These are phyloP conservation scores for Pichia phayaonensis DNA, from an alignment of 805 yeast species.

Conservation along the genomic window DNA sequence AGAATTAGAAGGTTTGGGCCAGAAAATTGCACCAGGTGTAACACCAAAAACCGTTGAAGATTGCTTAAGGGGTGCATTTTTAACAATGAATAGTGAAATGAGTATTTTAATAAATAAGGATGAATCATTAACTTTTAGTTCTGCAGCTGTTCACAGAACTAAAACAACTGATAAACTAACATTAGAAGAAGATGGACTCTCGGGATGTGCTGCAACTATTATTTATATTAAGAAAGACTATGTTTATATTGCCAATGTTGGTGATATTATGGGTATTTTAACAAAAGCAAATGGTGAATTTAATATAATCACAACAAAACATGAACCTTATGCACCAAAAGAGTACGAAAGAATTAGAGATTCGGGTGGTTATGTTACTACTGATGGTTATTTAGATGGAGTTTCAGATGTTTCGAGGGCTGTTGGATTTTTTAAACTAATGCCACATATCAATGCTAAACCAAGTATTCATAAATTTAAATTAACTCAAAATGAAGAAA, in stretches of 20 bases:
- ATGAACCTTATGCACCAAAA: slow-evolving; percentile 70
- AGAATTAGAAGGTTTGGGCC: slow-evolving; percentile 43
- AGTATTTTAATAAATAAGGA: slow-evolving; percentile 49
- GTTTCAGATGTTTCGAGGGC: slow-evolving; percentile 79
- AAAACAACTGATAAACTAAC: slow-evolving; percentile 44
- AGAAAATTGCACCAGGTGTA: slow-evolving; percentile 31
- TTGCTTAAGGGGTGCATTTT: slow-evolving; percentile 77
- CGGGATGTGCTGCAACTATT: slow-evolving; percentile 83
- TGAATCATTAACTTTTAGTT: slow-evolving; percentile 33
- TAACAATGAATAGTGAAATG: slow-evolving; percentile 73
- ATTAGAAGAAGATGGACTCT: slow-evolving; percentile 57
- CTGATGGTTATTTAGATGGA: slow-evolving; percentile 80
- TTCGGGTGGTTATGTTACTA: slow-evolving; percentile 85
- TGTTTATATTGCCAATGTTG: slow-evolving; percentile 79
- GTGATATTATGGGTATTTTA: slow-evolving; percentile 79
- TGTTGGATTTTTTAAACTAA: slow-evolving; percentile 77
- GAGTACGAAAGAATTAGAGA: slow-evolving; percentile 85
- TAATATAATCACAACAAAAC: slow-evolving; percentile 62
- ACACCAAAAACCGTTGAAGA: slow-evolving; percentile 48
- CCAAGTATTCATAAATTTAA: slow-evolving; percentile 66
- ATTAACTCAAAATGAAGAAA: slow-evolving; percentile 67
- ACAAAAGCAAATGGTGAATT: slow-evolving; percentile 79
- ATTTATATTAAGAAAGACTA: slow-evolving; percentile 66
- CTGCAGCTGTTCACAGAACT: slow-evolving; percentile 46
- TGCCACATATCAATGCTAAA: slow-evolving; percentile 84